A percentile compares a stretch with the other conserved stretches of the same genome.
Evolutionary conservation across 176 grass and related monocot species (phyloP).

Genomic region (Musa schizocarpa): DNA sequence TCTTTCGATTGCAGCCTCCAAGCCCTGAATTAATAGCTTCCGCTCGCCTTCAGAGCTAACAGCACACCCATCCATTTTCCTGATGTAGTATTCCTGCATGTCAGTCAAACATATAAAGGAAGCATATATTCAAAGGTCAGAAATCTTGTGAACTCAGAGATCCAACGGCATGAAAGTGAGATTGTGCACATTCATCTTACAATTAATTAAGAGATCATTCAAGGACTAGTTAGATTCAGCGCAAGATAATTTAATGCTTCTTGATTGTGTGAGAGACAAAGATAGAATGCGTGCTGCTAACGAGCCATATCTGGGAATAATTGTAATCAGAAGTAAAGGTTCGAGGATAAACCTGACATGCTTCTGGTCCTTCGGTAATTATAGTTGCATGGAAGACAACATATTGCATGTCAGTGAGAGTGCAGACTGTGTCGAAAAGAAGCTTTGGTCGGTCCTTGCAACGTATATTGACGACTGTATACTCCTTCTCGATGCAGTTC

Average conservation of each 20-base stretch:
- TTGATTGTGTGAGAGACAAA: not conserved
- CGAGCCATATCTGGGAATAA: too few species aligned
- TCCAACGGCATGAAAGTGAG: too few species aligned
- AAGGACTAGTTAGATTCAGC: too few species aligned
- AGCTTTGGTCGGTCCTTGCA: constrained; percentile 72
- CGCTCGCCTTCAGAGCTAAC: constrained; percentile 41
- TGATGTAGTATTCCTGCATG: constrained; percentile 77
- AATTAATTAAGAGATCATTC: too few species aligned
- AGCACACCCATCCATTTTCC: constrained; percentile 43
- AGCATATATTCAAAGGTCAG: too few species aligned
- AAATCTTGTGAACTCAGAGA: too few species aligned
- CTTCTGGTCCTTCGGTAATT: constrained; percentile 62
- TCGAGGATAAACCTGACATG: constrained; percentile 39
- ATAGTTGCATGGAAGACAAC: constrained; percentile 86
- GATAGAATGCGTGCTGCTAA: constrained; percentile 4
- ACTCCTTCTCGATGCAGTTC: constrained; percentile 63
- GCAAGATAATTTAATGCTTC: too few species aligned
- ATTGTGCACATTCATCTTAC: too few species aligned
- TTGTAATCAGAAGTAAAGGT: not conserved
- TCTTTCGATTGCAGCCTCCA: constrained; percentile 69
- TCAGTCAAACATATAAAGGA: not conserved
- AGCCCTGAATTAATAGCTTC: constrained; percentile 30
- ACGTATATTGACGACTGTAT: constrained; percentile 64
- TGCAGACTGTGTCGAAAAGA: constrained; percentile 87
- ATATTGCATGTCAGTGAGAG: constrained; percentile 80